Evolutionary conservation across 2,329 filamentous ascomycete genomes (phyloP).

Genomic region (Tolypocladium album): DNA sequence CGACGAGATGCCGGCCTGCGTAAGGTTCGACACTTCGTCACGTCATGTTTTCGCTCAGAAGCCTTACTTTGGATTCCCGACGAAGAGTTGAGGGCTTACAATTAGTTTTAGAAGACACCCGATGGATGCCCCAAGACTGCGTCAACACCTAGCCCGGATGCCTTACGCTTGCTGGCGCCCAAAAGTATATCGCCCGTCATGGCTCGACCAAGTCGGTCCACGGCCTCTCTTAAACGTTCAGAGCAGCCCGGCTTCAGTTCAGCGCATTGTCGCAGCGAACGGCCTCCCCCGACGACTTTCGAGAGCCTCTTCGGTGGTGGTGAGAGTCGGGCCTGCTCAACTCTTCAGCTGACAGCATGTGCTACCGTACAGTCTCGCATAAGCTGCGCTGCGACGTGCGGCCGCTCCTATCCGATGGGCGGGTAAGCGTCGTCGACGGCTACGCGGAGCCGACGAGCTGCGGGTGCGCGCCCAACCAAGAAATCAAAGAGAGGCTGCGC

Average conservation of each 20-base stretch:
- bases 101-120: not conserved
- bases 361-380: constrained; percentile 14
- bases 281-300: not conserved
- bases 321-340: not conserved
- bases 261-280: not conserved
- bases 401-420: constrained; percentile 13
- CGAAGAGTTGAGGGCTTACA: not conserved
- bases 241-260: not conserved
- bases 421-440: constrained; percentile 10
- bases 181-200: not conserved
- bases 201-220: not conserved
- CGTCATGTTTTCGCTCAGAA: not conserved
- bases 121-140: not conserved
- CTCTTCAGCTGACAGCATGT: constrained; percentile 7
- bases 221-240: too few relatives aligned
- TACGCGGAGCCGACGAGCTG: constrained; percentile 11
- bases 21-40: not conserved
- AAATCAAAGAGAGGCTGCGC: constrained; percentile 3
- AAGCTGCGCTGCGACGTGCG: constrained; percentile 17
- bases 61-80: not conserved
- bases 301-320: not conserved
- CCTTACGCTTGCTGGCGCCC: too few relatives aligned
- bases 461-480: constrained; percentile 5
- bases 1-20: not conserved
- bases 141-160: not conserved